These are phyloP conservation scores for Cantharellus anzutake DNA, from an alignment of 768 basidiomycete genomes.

Conservation along the genomic window DNA sequence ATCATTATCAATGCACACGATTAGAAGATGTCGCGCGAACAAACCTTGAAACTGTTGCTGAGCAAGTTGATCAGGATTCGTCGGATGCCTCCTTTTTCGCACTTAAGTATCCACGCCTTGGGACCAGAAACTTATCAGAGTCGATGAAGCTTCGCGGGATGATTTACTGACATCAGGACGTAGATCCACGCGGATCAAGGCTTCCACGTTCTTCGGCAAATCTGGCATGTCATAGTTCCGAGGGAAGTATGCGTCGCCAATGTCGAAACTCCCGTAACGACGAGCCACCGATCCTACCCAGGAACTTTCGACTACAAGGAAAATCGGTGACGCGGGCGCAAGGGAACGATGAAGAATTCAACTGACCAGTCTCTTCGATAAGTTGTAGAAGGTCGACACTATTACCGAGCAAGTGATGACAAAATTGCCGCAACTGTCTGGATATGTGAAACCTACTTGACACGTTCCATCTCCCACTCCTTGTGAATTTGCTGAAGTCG, in stretches of 20 bases:
- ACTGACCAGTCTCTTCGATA: slow-evolving; percentile 47
- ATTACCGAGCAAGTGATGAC: no score
- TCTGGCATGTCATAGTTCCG: no score
- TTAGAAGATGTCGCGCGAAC: no score
- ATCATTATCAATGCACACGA: no score
- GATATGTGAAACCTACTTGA: no score
- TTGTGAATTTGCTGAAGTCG: slow-evolving; percentile 89
- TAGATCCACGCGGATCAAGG: no score
- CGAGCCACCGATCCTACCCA: slow-evolving; percentile 87
- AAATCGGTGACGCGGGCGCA: no score
- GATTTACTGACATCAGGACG: no score
- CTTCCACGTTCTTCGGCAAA: no score
- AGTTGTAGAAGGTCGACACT: slow-evolving; percentile 63
- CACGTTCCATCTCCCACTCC: slow-evolving; percentile 50
- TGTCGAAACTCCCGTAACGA: slow-evolving; percentile 49
- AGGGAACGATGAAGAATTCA: no score
- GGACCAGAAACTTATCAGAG: neutral
- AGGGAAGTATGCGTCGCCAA: slow-evolving; percentile 84
- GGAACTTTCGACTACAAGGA: slow-evolving; percentile 53
- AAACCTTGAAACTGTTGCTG: slow-evolving; percentile 65
- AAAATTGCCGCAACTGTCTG: no score
- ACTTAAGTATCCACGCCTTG: slow-evolving; percentile 80
- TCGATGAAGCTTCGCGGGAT: no score
- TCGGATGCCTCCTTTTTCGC: slow-evolving; percentile 84
- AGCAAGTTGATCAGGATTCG: slow-evolving; percentile 89